These are phyloP conservation scores for Xylaria sp. DNA, from an alignment of 495 filamentous ascomycete genomes.

Conservation along the genomic window DNA sequence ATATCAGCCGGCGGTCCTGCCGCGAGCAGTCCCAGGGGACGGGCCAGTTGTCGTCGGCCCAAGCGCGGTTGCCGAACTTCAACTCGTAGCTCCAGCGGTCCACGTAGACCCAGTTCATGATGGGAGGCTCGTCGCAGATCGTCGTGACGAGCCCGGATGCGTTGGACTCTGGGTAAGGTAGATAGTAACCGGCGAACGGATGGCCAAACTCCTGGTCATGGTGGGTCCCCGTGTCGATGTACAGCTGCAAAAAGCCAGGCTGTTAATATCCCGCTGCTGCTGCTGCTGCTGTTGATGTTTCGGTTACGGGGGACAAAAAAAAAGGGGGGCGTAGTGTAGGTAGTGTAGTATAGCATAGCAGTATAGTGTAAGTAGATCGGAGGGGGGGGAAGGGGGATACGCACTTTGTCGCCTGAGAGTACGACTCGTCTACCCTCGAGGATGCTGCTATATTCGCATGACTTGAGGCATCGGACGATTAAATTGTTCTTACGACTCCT, in stretches of 20 bases:
- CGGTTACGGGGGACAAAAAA: background rate
- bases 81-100: slow-evolving; percentile 57
- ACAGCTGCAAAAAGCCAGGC: slow-evolving; percentile 42
- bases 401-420: slow-evolving; percentile 52
- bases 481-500: slow-evolving; percentile 58
- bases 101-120: slow-evolving; percentile 63
- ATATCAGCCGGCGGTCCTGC: slow-evolving; percentile 52
- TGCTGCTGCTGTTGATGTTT: background rate
- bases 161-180: slow-evolving; percentile 54
- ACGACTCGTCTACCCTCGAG: slow-evolving; percentile 57
- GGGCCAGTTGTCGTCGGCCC: slow-evolving; percentile 48
- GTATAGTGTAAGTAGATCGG: too few species aligned
- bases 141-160: slow-evolving; percentile 56
- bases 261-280: slow-evolving; percentile 25
- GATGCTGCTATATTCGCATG: slow-evolving; percentile 44
- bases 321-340: background rate
- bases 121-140: slow-evolving; percentile 54
- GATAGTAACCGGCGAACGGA: slow-evolving; percentile 59
- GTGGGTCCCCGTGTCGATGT: slow-evolving; percentile 47
- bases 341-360: too few species aligned
- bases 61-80: slow-evolving; percentile 53
- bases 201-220: slow-evolving; percentile 47
- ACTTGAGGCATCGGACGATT: slow-evolving; percentile 52
- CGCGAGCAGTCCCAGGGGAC: slow-evolving; percentile 56
- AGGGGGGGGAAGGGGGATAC: slow-evolving; percentile 19